phyloP scores from a whole-genome alignment of 768 basidiomycete genomes.

The Cubamyces lactineus region DNA sequence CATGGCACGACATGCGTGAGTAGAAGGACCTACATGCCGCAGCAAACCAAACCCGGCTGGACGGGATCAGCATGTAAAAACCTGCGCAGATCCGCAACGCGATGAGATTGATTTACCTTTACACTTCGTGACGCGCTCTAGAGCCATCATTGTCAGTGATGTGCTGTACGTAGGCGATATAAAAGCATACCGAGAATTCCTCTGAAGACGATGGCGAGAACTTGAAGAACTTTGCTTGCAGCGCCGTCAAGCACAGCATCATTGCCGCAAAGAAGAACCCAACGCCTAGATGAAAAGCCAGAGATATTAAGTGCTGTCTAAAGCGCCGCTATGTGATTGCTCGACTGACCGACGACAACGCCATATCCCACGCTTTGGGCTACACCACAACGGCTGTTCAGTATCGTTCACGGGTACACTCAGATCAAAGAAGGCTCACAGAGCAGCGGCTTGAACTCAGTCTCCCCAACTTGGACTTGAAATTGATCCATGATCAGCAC shows the following conservation, averaged over 20 bases:
- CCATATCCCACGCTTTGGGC: slow-evolving; percentile 53
- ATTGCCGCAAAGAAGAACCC: slow-evolving; percentile 54
- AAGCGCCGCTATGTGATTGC: neutral
- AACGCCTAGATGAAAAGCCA: slow-evolving; percentile 38
- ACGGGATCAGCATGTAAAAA: neutral
- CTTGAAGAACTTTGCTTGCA: slow-evolving; percentile 51
- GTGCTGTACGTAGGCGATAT: no score
- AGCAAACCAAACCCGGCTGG: slow-evolving; percentile 52
- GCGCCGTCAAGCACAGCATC: slow-evolving; percentile 48
- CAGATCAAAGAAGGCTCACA: slow-evolving; percentile 26
- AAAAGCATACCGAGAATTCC: slow-evolving; percentile 53
- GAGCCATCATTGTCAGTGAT: neutral
- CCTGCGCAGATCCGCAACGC: neutral
- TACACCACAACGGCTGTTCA: slow-evolving; percentile 14
- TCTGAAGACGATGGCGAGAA: slow-evolving; percentile 51
- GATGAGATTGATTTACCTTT: slow-evolving; percentile 35
- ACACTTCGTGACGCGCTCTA: slow-evolving; percentile 51
- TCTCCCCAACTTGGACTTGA: neutral
- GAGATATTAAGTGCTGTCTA: neutral
- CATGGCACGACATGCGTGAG: no score
- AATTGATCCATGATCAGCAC: neutral
- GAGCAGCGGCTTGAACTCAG: slow-evolving; percentile 41
- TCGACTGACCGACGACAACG: slow-evolving; percentile 46
- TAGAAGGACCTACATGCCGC: slow-evolving; percentile 45
- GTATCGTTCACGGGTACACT: neutral